Base-by-base conservation (phyloP, 2,329 filamentous ascomycete species). In the Fusarium foetens region DNA sequence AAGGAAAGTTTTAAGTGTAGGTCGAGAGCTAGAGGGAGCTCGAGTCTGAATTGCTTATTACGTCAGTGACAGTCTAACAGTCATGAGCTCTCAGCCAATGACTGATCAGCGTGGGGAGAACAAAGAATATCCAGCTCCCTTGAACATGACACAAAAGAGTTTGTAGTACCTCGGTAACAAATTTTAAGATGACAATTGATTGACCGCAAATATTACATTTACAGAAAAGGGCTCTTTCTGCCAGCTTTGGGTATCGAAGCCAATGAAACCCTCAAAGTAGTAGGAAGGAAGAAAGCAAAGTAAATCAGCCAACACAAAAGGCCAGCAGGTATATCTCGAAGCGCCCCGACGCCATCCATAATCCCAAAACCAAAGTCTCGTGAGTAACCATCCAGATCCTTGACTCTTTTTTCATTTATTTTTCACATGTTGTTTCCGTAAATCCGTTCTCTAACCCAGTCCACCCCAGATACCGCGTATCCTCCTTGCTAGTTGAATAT, bases 401-500 rank as follows among this genome's bases (percentile, higher is more conserved):
- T 35, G 23, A 19, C 27, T 48, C 29, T 51, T 45, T 46, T 49
- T 25, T 23, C 11, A 49, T 33, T 35, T 35, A 8, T 25, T 35
- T 25, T 51, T 51, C 48, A 25, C 31, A 35, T 35, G 3, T 66
- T 21, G 38, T 38, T 29, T 58, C 27, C 33, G 9, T 21, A 27
- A 19, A 36, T 39, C 13, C 49, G 25, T 17, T 46, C 19, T 83
- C 88, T 70, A 83, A 82, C 92, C 83, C 84, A 86, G 75, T 9
- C 92, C 92, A 51, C 91, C 93, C 92, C 92, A 95, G 49, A 91
- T 88, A 17, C 93, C 93, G 57, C 93, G 87, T 83, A 95, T 94
- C 74, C 93, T 85, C 77, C 93, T 86, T 25, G 95, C 95, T 68
- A 98, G 88, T 84, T 98, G 95, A 77, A 99, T 97, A 83, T 98